Conservation (phyloP, 768 basidiomycete genomes). For the Boletus fagicola region DNA sequence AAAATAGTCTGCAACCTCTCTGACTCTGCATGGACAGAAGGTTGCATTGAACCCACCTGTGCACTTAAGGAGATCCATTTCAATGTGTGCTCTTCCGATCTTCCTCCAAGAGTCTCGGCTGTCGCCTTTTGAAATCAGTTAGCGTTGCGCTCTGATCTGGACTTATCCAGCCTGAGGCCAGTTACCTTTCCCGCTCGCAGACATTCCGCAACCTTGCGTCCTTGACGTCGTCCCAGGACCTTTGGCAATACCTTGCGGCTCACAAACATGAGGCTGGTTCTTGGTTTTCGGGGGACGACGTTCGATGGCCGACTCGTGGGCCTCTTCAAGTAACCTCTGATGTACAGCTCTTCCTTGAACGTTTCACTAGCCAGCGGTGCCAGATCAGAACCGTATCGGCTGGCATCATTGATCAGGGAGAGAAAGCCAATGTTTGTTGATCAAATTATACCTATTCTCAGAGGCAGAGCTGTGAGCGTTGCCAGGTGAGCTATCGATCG, state of each 20-base stretch:
- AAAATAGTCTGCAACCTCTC: too few species aligned
- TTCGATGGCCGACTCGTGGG: conserved; percentile 13
- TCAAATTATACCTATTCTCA: conserved; percentile 14
- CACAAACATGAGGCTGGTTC: not conserved
- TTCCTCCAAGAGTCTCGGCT: not conserved
- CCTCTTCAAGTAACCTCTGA: conserved; percentile 26
- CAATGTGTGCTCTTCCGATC: too few species aligned
- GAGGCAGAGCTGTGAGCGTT: not conserved
- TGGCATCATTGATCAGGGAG: conserved; percentile 7
- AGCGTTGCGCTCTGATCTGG: not conserved
- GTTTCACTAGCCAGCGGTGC: conserved; percentile 29
- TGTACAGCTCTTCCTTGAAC: conserved; percentile 30
- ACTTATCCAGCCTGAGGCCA: not conserved
- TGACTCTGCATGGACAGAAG: too few species aligned
- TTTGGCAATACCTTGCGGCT: conserved; percentile 10
- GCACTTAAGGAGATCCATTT: too few species aligned
- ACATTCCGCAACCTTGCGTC: conserved; percentile 15
- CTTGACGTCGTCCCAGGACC: conserved; percentile 22
- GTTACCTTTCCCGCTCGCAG: conserved; percentile 18
- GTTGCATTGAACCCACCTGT: too few species aligned
- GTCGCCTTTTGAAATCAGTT: conserved; percentile 8
- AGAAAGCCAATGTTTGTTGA: not conserved
- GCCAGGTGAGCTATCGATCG: not conserved
- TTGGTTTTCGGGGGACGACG: conserved; percentile 1
- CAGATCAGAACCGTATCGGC: conserved; percentile 9